Base-by-base conservation (phyloP, 1,284 basidiomycete species). In the Phellinidium pouzarii region DNA sequence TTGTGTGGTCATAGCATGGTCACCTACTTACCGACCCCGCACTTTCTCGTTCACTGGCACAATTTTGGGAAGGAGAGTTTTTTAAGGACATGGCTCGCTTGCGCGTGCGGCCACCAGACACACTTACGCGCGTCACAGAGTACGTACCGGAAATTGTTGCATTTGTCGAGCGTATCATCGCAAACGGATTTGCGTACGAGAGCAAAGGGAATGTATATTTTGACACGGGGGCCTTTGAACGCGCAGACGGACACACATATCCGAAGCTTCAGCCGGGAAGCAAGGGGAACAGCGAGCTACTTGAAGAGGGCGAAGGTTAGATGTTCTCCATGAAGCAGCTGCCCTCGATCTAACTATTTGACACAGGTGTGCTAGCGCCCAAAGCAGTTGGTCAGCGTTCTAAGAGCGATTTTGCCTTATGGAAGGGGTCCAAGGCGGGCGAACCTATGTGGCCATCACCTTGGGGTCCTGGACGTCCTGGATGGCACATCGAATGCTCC, bases 401-500 rank as follows among this genome's bases (percentile, higher is more conserved):
- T 12, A 56, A 56, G 31, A 52, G 87, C 9, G 95, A 99, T 71
- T 99, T 99, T 69, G 96, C 96, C 4, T 74, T 99, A 11, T 99
- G 96, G 96, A 99, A 99, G 71, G 84, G 91, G 2, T 93, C 92
- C 27, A 97, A 96, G 71, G 84, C 93, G 1, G 96, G 96, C n/a
- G 96, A 99, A 69, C 96, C 96, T 1, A 86, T 86, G 2, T 99
- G 96, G 96, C 82, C 86, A 0, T 97, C 94, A 7, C 87, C 92
- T 4, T 99, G 96, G 96, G 96, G 96, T 25, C 75, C 77, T 36
- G 96, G 96, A n/a, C 80, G 96, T 52, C 96, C 96, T 1, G 96
- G 96, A 8, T 99, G 96, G 96, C 96, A 99, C 67, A 99, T 99
- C 55, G 96, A 99, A 68, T 99, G 96, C 73, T 95, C 92, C 8